phyloP scores from a whole-genome alignment of 1,284 basidiomycete species.

The Golubevia sp. region DNA sequence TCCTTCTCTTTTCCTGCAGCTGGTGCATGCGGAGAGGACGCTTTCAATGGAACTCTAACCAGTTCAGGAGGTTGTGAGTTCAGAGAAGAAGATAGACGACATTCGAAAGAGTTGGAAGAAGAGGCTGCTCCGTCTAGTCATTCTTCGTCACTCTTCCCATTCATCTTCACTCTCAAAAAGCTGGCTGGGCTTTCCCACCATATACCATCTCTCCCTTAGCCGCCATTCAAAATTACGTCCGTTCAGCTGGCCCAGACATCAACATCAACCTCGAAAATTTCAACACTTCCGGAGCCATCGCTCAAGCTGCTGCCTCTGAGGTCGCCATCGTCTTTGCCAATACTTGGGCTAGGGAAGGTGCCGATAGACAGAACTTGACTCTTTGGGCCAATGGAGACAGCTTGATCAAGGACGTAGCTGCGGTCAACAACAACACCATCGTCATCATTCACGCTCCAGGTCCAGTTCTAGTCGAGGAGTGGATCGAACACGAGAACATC shows the following conservation, averaged over 20 bases:
- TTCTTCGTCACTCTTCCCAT: background rate
- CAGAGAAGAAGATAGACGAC: conserved; percentile 1
- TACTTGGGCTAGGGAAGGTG: conserved; percentile 19
- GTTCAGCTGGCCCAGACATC: conserved; percentile 16
- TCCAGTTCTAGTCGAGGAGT: conserved; percentile 21
- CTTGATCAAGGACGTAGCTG: conserved; percentile 23
- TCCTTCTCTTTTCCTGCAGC: too few relatives aligned
- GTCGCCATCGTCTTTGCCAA: conserved; percentile 28
- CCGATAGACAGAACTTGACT: conserved; percentile 18
- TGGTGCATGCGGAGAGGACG: conserved; percentile 17
- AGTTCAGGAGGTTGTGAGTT: conserved; percentile 60
- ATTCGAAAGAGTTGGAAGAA: background rate
- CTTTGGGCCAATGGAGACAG: conserved; percentile 20
- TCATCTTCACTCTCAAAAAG: background rate
- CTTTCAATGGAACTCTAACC: conserved; percentile 33
- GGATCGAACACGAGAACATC: conserved; percentile 29
- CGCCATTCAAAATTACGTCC: conserved; percentile 16
- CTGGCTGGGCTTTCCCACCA: conserved; percentile 2
- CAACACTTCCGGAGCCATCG: background rate
- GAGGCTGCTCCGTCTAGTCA: too few relatives aligned
- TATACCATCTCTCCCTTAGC: conserved; percentile 43
- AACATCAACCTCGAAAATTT: conserved; percentile 22
- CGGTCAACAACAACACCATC: conserved; percentile 32
- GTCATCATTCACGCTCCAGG: conserved; percentile 27
- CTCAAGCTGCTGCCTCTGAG: conserved; percentile 15